Evolutionary conservation across 768 basidiomycete genomes (phyloP).

Genomic region (Lentinula aciculospora): DNA sequence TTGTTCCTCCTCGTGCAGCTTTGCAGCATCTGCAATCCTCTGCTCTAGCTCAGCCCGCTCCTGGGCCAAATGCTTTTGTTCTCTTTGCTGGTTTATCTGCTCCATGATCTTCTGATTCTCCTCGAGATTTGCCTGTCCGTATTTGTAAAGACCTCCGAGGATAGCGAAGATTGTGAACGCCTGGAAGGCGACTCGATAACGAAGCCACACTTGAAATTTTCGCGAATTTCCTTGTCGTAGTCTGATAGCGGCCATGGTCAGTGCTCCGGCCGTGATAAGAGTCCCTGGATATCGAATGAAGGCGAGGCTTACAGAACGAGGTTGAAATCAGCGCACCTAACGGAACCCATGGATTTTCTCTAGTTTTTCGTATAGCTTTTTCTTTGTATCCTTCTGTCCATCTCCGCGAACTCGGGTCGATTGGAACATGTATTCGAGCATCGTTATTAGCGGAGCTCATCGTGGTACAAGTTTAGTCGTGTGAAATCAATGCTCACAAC

Average conservation of each 20-base stretch:
- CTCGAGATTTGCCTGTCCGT: slow-evolving; percentile 14
- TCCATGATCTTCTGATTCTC: slow-evolving; percentile 13
- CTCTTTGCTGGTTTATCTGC: slow-evolving; percentile 11
- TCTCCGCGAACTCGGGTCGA: not conserved
- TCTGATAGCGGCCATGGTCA: slow-evolving; percentile 45
- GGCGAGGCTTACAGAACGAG: not conserved
- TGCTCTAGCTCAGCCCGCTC: slow-evolving; percentile 2
- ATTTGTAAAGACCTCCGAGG: slow-evolving; percentile 24
- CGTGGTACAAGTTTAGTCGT: not conserved
- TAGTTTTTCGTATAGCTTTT: slow-evolving; percentile 58
- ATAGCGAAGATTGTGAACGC: slow-evolving; percentile 50
- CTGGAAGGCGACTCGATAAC: slow-evolving; percentile 53
- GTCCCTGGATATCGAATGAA: slow-evolving; percentile 28
- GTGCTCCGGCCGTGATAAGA: slow-evolving; percentile 40
- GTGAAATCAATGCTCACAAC: not conserved
- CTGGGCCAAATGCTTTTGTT: slow-evolving; percentile 9
- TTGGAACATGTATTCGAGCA: not conserved
- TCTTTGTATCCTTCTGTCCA: slow-evolving; percentile 47
- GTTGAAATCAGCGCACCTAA: slow-evolving; percentile 46
- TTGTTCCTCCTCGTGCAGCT: slow-evolving; percentile 10
- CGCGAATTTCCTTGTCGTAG: slow-evolving; percentile 42
- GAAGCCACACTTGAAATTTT: slow-evolving; percentile 52
- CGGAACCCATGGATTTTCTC: slow-evolving; percentile 77
- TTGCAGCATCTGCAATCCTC: slow-evolving; percentile 10
- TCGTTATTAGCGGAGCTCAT: slow-evolving; percentile 1